phyloP scores from a whole-genome alignment of 2,329 filamentous ascomycete species.

The Aspergillus sp. region DNA sequence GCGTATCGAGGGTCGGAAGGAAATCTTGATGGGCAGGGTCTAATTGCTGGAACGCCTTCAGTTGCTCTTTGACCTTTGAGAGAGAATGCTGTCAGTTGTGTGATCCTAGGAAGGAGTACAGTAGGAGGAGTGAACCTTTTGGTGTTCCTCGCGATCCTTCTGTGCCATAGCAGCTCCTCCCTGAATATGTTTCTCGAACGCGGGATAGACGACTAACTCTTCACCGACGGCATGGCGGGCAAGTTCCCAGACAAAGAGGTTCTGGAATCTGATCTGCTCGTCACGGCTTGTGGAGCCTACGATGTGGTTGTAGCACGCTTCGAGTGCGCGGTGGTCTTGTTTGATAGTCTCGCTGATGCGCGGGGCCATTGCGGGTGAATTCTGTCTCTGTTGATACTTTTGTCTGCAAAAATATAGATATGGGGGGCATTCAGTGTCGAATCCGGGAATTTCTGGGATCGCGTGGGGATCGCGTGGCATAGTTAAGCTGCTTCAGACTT shows the following conservation, averaged over 20 bases:
- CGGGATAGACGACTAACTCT: constrained; percentile 58
- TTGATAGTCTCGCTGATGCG: constrained; percentile 41
- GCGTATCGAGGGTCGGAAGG: constrained; percentile 42
- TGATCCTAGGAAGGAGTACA: background rate
- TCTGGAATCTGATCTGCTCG: constrained; percentile 51
- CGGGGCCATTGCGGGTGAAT: constrained; percentile 11
- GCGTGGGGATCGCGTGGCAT: no score
- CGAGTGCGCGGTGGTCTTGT: constrained; percentile 45
- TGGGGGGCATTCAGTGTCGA: background rate
- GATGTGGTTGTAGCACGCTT: constrained; percentile 48
- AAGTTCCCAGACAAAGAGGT: constrained; percentile 57
- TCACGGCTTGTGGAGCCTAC: constrained; percentile 43
- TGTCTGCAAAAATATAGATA: background rate
- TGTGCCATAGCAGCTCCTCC: constrained; percentile 50
- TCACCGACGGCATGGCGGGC: constrained; percentile 55
- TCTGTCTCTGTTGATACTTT: background rate
- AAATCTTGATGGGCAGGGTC: constrained; percentile 45
- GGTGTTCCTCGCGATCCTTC: constrained; percentile 52
- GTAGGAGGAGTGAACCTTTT: constrained; percentile 22
- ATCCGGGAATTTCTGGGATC: background rate
- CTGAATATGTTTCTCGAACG: constrained; percentile 54
- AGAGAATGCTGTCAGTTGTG: background rate
- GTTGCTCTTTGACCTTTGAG: constrained; percentile 53
- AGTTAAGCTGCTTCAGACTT: no score
- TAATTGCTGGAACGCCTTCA: constrained; percentile 55